Evolutionary conservation across 768 basidiomycete genomes (phyloP).

Genomic region (Lyophyllum decastes): DNA sequence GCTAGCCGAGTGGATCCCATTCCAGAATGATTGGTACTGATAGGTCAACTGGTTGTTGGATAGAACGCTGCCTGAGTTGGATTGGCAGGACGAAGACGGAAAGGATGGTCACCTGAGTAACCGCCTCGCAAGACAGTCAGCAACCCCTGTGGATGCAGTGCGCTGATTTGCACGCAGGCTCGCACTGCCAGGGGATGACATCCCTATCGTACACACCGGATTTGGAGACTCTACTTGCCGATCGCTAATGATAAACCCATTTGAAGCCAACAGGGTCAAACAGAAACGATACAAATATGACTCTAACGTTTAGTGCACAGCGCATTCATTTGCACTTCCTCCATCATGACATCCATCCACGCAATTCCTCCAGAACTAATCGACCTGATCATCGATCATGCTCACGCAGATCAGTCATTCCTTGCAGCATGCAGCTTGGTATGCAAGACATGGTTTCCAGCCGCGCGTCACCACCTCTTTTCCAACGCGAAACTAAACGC

Average conservation of each 20-base stretch:
- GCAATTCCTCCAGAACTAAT: slow-evolving; percentile 18
- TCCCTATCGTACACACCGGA: neutral
- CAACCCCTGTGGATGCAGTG: neutral
- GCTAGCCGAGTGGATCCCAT: neutral
- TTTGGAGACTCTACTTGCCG: neutral
- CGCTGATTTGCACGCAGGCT: neutral
- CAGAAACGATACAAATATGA: slow-evolving; percentile 11
- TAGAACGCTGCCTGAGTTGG: neutral
- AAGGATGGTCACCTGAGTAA: neutral
- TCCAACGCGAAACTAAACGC: slow-evolving; percentile 10
- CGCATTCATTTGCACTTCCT: neutral
- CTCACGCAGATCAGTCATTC: slow-evolving; percentile 9
- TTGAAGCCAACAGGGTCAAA: slow-evolving; percentile 8
- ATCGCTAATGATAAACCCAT: slow-evolving; percentile 6
- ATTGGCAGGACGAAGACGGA: neutral
- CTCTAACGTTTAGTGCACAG: neutral
- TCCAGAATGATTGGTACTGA: neutral
- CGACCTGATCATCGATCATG: slow-evolving; percentile 20
- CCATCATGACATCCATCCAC: neutral
- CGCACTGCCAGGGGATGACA: slow-evolving; percentile 7
- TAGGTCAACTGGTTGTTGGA: neutral
- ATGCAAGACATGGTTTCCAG: slow-evolving; percentile 20
- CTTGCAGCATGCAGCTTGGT: slow-evolving; percentile 21
- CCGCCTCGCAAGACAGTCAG: neutral
- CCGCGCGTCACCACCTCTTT: slow-evolving; percentile 22